Evolutionary conservation across 73 alveolate species (phyloP).

Genomic region (Loxodes magnus): DNA sequence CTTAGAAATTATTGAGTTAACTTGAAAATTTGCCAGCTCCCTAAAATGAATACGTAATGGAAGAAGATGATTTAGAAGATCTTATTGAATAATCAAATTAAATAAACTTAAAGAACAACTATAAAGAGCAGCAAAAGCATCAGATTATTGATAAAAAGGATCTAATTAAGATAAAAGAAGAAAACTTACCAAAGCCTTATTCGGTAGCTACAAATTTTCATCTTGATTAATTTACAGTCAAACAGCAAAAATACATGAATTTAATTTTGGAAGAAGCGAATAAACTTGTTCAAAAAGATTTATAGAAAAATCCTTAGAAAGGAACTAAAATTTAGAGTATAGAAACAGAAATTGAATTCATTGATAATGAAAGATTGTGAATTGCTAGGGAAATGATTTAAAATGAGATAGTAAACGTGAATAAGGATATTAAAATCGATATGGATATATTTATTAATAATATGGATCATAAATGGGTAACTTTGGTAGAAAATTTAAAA

Average conservation of each 20-base stretch:
- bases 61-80: conserved; percentile 31
- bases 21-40: conserved; percentile 56
- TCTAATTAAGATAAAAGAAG: conserved; percentile 7
- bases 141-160: conserved; percentile 17
- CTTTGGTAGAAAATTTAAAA: too few species aligned
- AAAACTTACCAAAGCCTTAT: conserved; percentile 10
- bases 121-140: conserved; percentile 40
- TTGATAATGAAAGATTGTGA: background rate
- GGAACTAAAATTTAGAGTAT: background rate
- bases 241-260: conserved; percentile 7
- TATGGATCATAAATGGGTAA: too few species aligned
- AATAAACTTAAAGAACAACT: conserved; percentile 42
- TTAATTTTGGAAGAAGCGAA: background rate
- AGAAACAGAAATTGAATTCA: conserved; percentile 1
- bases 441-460: too few species aligned
- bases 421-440: too few species aligned
- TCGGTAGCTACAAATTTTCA: conserved; percentile 14
- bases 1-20: conserved; percentile 1
- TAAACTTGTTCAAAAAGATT: conserved; percentile 1
- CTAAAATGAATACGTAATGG: conserved; percentile 41
- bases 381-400: conserved; percentile 11
- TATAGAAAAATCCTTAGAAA: conserved; percentile 7
- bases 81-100: conserved; percentile 20
- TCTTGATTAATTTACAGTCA: conserved; percentile 36
- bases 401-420: too few species aligned